Base-by-base conservation (phyloP, 1,139 yeast genomes). In the Sugiyamaella grinbergsii region DNA sequence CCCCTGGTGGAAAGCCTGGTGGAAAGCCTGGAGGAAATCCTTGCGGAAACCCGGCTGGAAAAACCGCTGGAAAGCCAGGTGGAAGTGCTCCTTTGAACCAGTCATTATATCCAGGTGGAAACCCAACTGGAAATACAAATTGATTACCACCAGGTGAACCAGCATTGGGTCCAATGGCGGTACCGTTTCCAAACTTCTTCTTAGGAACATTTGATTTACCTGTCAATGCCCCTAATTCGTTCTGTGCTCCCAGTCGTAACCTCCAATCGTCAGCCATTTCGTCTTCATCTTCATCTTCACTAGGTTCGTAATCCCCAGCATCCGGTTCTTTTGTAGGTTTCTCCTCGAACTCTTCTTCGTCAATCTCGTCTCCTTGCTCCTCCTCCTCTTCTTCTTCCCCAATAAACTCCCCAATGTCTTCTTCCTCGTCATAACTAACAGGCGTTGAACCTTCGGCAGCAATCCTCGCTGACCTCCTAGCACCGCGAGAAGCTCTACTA, bases 401-500 rank as follows among this genome's bases (percentile, higher is more conserved):
- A 40, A n/a, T n/a, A n/a, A n/a, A n/a, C n/a, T n/a, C 52, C 11
- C 40, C 50, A 18, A 36, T 51, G 11, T 50, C 49, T 8, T 46
- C 52, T 7, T 28, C 41, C 16, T 42, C 57, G 5, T 43, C 52
- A 11, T 50, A 29, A n/a, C 42, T 37, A 16, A 22, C 23, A 18
- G 34, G 38, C 20, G 28, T 44, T 15, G 48, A 24, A 23, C 33
- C 31, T 31, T 52, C 40, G 38, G 47, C 32, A 24, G 47, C 47
- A 23, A 52, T 50, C 33, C 55, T 34, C 10, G 55, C 55, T 16
- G 55, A 52, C 11, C 56, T 19, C 20, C 56, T 34, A 3, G 54
- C 18, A 11, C 39, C 39, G 44, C 29, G 24, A 18, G 24, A 4
- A 6, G 26, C n/a, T 24, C 41, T 24, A 3, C 18, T 15, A 11